Evolutionary conservation across 2,329 filamentous ascomycete genomes (phyloP).

Genomic region (Pseudogymnoascus sp.): DNA sequence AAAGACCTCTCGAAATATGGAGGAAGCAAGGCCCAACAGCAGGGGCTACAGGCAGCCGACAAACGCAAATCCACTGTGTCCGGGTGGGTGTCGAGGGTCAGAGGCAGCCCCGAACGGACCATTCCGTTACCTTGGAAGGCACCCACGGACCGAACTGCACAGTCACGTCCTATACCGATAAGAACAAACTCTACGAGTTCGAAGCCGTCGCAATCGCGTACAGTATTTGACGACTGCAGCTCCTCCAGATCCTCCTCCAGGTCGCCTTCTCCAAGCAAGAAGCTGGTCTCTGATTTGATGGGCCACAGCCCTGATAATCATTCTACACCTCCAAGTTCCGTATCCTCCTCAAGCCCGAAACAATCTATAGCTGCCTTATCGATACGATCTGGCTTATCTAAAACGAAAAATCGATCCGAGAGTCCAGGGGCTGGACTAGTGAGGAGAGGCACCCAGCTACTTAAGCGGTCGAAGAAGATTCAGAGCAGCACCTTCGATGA

Average conservation of each 20-base stretch:
- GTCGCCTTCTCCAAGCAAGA: constrained; percentile 36
- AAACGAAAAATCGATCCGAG: constrained; percentile 17
- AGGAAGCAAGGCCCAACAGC: constrained; percentile 2
- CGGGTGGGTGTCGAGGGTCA: constrained; percentile 29
- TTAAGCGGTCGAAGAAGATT: constrained; percentile 24
- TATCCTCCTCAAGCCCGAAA: constrained; percentile 15
- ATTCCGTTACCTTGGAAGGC: constrained; percentile 25
- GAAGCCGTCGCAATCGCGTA: background rate
- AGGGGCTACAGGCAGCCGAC: constrained; percentile 21
- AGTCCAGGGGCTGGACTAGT: constrained; percentile 18
- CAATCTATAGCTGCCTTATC: constrained; percentile 17
- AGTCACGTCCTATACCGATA: background rate
- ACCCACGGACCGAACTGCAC: constrained; percentile 17
- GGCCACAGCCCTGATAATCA: constrained; percentile 14
- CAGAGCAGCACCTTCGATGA: constrained; percentile 26
- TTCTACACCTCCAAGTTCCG: constrained; percentile 18
- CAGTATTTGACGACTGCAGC: background rate
- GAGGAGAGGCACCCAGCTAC: constrained; percentile 19
- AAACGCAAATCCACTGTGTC: constrained; percentile 29
- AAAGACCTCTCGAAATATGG: background rate
- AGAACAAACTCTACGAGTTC: background rate
- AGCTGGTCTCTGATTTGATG: constrained; percentile 17
- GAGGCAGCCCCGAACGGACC: constrained; percentile 22
- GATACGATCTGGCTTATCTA: constrained; percentile 15
- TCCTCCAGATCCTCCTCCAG: constrained; percentile 30